Evolutionary conservation across 441 rosid genomes (phyloP), one percentile per base, ranked within the genome.

Genomic region (Adansonia grandidieri): DNA sequence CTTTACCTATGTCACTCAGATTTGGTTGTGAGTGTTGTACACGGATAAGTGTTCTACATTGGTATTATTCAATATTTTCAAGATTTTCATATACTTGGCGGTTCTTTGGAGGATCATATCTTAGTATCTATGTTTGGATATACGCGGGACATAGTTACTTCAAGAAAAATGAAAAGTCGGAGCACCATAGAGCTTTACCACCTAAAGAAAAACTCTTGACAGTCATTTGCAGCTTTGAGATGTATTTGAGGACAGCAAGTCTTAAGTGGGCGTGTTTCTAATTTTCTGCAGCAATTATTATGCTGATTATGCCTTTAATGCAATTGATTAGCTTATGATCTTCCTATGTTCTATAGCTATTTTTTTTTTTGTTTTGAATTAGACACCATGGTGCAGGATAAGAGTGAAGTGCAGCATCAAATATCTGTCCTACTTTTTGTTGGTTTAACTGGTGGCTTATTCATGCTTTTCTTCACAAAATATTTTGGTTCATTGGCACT

Each of bases 371-470:
- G 15, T 19, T 19, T 62, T 58, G 80, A 60, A 78, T 62, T 24
- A 37, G 71, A 14, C 22, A 66, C 32, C 66, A 13, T 81, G 79
- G 10, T 77, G 86, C 85, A 90, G 89, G 91, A 85, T 78, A 86
- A 85, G 80, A 79, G 82, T 3, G 88, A 86, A 72, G 92, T 85
- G 78, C 96, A 90, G 71, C 96, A 88, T 83, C 90, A 87, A 65
- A 84, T 91, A 80, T 91, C 93, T 1, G 81, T 86, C 80, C 69
- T 88, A 81, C 89, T 90, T 75, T 90, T 88, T 83, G 80, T 87
- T 4, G 90, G 88, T n/a, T 77, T 89, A 78, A 67, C 78, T 71
- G 86, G 85, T 81, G 90, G 88, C 73, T 62, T 85, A 77, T 79
- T 83, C 40, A 82, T 89, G 95, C 78, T 91, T 81, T 75, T 87